Conservation (phyloP, 768 basidiomycete species). For the Gelatoporia subvermispora region DNA sequence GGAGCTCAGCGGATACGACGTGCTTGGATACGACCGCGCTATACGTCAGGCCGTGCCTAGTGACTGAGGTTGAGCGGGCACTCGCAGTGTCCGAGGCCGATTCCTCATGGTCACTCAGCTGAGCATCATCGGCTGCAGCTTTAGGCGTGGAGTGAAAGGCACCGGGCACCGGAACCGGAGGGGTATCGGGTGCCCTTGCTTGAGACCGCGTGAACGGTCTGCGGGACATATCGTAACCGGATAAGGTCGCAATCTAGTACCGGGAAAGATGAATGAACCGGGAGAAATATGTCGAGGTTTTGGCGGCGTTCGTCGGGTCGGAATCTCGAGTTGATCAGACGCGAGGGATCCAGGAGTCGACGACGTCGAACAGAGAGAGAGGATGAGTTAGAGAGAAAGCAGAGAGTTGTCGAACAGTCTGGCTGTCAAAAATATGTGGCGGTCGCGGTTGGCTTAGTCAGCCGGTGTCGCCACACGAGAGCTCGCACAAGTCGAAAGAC, state of each 20-base stretch:
- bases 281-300: background rate
- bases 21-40: too few species aligned
- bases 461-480: too few species aligned
- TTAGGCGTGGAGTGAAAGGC: background rate
- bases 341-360: slow-evolving; percentile 8
- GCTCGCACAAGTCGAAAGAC: too few species aligned
- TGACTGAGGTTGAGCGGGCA: too few species aligned
- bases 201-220: too few species aligned
- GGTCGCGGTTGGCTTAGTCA: background rate
- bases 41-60: too few species aligned
- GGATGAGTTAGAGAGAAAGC: background rate
- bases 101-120: too few species aligned
- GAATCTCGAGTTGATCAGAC: slow-evolving; percentile 15
- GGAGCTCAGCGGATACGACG: too few species aligned
- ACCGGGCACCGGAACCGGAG: background rate
- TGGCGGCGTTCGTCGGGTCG: background rate
- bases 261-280: background rate
- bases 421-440: slow-evolving; percentile 11
- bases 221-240: slow-evolving; percentile 8
- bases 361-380: background rate
- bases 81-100: too few species aligned
- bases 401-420: background rate
- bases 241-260: background rate
- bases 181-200: background rate
- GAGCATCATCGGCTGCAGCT: too few species aligned